Conservation (phyloP, 805 yeast species). For the Hanseniaspora lindneri region DNA sequence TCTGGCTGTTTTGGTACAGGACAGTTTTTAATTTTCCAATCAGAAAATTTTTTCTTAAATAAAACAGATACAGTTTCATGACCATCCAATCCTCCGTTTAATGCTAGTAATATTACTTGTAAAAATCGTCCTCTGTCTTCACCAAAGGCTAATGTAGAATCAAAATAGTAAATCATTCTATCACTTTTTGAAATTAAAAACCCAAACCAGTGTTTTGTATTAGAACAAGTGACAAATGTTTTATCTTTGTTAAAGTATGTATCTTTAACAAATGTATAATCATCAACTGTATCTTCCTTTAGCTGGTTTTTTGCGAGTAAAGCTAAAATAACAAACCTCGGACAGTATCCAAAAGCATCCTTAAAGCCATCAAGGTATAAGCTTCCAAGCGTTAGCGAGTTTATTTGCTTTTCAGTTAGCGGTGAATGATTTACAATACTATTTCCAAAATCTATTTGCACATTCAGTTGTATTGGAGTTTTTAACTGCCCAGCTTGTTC, state of each 20-base stretch:
- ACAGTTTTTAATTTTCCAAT: slow-evolving; percentile 4
- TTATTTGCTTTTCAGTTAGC: not conserved
- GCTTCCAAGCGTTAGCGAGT: not conserved
- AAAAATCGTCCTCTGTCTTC: not conserved
- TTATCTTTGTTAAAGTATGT: not conserved
- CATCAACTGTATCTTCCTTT: not conserved
- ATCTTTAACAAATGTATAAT: not conserved
- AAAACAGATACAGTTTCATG: not conserved
- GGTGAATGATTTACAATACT: not conserved
- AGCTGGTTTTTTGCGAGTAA: not conserved
- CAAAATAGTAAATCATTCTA: not conserved
- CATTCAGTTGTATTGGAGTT: not conserved
- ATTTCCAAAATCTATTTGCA: not conserved
- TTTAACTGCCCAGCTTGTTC: not conserved
- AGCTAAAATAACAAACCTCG: not conserved
- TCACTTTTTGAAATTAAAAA: not conserved
- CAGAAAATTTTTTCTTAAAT: not conserved
- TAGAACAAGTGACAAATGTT: not conserved
- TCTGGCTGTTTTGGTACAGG: slow-evolving; percentile 2
- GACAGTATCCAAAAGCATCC: not conserved
- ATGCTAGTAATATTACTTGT: not conserved
- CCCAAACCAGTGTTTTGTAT: slow-evolving; percentile 3
- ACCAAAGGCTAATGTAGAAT: slow-evolving; percentile 1
- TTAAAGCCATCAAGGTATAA: not conserved
- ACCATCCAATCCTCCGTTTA: not conserved